A percentile compares a stretch with the other conserved stretches of the same genome.
These are phyloP conservation scores for Colletotrichum sp. DNA, from an alignment of 2,329 filamentous ascomycete genomes.

Conservation along the genomic window DNA sequence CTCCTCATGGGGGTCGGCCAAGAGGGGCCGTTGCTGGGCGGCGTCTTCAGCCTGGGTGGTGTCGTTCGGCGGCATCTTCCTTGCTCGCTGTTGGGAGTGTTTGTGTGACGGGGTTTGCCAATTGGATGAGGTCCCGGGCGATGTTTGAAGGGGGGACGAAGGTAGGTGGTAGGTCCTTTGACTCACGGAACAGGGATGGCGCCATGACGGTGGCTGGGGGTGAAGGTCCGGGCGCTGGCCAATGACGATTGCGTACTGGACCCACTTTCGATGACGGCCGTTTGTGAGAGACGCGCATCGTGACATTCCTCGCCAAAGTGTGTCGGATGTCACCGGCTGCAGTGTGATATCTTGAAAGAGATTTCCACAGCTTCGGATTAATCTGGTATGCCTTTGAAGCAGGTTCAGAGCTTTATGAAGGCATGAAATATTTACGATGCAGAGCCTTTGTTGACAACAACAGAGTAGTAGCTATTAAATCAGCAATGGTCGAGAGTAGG, in stretches of 20 bases:
- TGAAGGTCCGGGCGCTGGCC: neutral
- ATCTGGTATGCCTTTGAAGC: rapidly evolving
- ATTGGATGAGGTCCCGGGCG: neutral
- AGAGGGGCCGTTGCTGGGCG: neutral
- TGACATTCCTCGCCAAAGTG: neutral
- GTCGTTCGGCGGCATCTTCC: neutral
- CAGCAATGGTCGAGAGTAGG: no score
- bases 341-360: neutral
- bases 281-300: neutral
- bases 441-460: neutral
- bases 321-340: neutral
- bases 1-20: constrained; percentile 14
- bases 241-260: neutral
- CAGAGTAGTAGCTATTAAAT: neutral
- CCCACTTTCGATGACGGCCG: neutral
- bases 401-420: neutral
- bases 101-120: neutral
- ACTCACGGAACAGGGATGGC: constrained; percentile 11
- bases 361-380: neutral
- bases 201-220: neutral
- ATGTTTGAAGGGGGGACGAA: neutral
- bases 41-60: neutral
- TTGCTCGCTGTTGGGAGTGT: neutral
- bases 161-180: neutral
- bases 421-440: neutral